Evolutionary conservation across 768 basidiomycete species (phyloP), one percentile per base, ranked within the genome.

Genomic region (Sporobolomyces roseus): DNA sequence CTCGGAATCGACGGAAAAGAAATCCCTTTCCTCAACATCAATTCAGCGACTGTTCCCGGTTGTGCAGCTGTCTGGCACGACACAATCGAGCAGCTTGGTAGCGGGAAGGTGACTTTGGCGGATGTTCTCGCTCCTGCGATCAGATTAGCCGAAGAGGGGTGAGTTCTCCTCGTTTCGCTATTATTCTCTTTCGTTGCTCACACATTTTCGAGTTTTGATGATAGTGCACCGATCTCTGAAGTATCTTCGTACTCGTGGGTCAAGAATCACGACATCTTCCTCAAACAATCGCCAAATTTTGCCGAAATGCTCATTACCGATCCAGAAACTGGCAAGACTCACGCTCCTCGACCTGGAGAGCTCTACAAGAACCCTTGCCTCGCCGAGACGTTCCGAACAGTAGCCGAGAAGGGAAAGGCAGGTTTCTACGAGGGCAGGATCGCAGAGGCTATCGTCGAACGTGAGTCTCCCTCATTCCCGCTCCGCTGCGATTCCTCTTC

Each of bases 61-160:
- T 88, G 90, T n/a, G 90, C 93, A 4, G 90, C 92, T 38, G 92
- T 92, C 21, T 98, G 94, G 93, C 82, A 90, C 23, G 96, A 97
- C 78, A 89, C 92, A 0, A 82, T 97, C 38, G 84, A 89, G 67
- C 80, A 81, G 45, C 86, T 96, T 61, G 94, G 94, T 23, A 90
- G 86, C 70, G 88, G 90, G 14, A 86, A 84, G 66, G 63, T 88
- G 5, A 81, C 80, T 2, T 72, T 87, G 52, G 84, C 83, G 4
- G 90, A 97, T 21, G 82, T 93, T 35, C 82, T 98, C 30, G 88
- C 80, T 30, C 96, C 96, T 62, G 96, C 93, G 3, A 96, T 96
- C 65, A 82, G 87, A 46, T 80, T 98, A 61, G 96, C 93, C 10
- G 90, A 94, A 77, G 88, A 91, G 79, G 91, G 96, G 92, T 88